These are phyloP conservation scores for Aspergillus sp. DNA, from an alignment of 2,329 filamentous ascomycete genomes.

Conservation along the genomic window DNA sequence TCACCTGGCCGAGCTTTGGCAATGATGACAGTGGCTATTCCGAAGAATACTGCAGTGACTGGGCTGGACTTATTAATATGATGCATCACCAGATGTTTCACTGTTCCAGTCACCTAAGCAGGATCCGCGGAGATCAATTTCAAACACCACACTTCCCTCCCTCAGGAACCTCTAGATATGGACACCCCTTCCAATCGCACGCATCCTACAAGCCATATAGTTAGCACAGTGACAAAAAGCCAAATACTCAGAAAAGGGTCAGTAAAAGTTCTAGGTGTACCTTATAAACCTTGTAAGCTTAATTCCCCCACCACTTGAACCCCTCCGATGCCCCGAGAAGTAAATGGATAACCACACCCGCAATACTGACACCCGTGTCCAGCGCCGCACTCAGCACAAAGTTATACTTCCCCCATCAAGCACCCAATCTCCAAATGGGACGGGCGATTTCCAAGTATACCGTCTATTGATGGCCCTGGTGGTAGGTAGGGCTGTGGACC, in stretches of 20 bases:
- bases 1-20: too few relatives aligned
- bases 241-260: too few relatives aligned
- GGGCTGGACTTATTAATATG: too few relatives aligned
- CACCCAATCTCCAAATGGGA: background rate
- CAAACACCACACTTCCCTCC: conserved; percentile 16
- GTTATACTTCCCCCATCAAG: conserved; percentile 72
- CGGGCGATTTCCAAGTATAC: too few relatives aligned
- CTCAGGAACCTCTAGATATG: conserved; percentile 17
- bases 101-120: too few relatives aligned
- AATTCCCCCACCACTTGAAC: conserved; percentile 28
- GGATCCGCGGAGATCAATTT: too few relatives aligned
- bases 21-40: too few relatives aligned
- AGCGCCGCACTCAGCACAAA: conserved; percentile 69
- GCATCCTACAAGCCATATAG: conserved; percentile 16
- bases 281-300: conserved; percentile 27
- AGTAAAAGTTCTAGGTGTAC: background rate
- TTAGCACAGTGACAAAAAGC: background rate
- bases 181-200: conserved; percentile 25
- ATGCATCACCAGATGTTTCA: too few relatives aligned
- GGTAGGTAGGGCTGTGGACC: too few relatives aligned
- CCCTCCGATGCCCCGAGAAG: conserved; percentile 22
- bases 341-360: conserved; percentile 28
- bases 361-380: conserved; percentile 43
- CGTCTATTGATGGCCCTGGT: too few relatives aligned
- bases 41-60: too few relatives aligned